Evolutionary conservation across 768 basidiomycete genomes (phyloP).

Genomic region (Collybiopsis confluens): DNA sequence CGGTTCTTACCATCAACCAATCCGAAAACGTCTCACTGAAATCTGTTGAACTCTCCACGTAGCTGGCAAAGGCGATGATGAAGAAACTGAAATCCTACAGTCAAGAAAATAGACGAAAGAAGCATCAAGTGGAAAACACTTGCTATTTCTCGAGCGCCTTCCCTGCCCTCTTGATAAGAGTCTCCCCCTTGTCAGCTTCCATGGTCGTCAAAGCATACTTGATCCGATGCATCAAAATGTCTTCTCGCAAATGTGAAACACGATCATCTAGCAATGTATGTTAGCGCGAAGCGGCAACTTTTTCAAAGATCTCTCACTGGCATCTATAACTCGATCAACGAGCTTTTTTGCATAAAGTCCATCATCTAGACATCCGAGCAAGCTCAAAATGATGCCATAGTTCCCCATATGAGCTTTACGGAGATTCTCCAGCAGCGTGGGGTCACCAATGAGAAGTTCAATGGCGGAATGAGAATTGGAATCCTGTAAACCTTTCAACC

Average conservation of each 20-base stretch:
- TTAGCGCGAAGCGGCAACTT: neutral
- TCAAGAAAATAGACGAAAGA: neutral
- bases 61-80: constrained; percentile 89
- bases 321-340: constrained; percentile 88
- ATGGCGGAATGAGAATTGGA: constrained; percentile 76
- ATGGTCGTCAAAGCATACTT: constrained; percentile 81
- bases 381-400: constrained; percentile 85
- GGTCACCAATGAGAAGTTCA: constrained; percentile 76
- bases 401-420: constrained; percentile 90
- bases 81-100: constrained; percentile 62
- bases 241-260: constrained; percentile 87
- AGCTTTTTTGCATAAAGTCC: constrained; percentile 83
- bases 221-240: constrained; percentile 77
- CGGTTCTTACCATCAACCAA: constrained; percentile 84
- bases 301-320: constrained; percentile 31
- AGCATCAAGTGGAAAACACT: too few species aligned
- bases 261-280: constrained; percentile 63
- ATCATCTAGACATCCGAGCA: constrained; percentile 89
- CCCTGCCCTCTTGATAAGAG: constrained; percentile 58
- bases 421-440: constrained; percentile 77
- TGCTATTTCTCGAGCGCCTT: constrained; percentile 88
- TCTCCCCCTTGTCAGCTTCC: constrained; percentile 57
- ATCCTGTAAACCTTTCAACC: constrained; percentile 51
- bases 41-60: constrained; percentile 58
- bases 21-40: constrained; percentile 70